Conservation (phyloP, 257 asterid species). For the Ocimum tenuiflorum region DNA sequence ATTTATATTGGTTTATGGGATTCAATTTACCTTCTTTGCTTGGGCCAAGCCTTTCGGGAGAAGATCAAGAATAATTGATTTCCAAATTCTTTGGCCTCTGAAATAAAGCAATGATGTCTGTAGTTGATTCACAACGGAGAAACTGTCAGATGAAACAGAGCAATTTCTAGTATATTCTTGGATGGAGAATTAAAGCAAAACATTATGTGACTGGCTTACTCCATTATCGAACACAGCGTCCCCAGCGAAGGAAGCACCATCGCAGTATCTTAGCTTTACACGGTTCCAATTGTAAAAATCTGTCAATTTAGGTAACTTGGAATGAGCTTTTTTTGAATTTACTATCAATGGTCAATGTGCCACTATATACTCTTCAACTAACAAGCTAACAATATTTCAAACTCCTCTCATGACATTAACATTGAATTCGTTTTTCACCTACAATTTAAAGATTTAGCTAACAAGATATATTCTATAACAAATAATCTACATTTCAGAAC, state of each 20-base stretch:
- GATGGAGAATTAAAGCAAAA: background rate
- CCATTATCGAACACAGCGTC: conserved; percentile 60
- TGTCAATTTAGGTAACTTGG: conserved; percentile 34
- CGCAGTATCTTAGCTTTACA: conserved; percentile 87
- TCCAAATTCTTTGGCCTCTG: conserved; percentile 94
- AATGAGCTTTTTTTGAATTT: background rate
- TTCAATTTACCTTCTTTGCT: conserved; percentile 53
- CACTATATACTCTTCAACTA: too few species aligned
- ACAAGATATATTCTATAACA: background rate
- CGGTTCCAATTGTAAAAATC: conserved; percentile 98
- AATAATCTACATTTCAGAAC: background rate
- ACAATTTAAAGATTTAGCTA: background rate
- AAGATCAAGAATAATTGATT: conserved; percentile 69
- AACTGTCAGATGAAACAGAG: conserved; percentile 16
- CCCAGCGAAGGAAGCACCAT: conserved; percentile 93
- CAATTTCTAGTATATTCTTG: too few species aligned
- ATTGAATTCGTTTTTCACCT: background rate
- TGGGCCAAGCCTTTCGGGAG: conserved; percentile 74
- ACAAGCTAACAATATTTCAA: background rate
- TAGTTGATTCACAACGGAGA: conserved; percentile 32
- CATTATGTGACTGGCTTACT: conserved; percentile 32
- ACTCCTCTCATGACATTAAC: background rate
- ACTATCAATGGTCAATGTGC: background rate
- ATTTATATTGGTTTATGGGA: too few species aligned
- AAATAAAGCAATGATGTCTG: conserved; percentile 83